Base-by-base conservation (phyloP, 495 filamentous ascomycete species). In the Podospora pseudocomata region DNA sequence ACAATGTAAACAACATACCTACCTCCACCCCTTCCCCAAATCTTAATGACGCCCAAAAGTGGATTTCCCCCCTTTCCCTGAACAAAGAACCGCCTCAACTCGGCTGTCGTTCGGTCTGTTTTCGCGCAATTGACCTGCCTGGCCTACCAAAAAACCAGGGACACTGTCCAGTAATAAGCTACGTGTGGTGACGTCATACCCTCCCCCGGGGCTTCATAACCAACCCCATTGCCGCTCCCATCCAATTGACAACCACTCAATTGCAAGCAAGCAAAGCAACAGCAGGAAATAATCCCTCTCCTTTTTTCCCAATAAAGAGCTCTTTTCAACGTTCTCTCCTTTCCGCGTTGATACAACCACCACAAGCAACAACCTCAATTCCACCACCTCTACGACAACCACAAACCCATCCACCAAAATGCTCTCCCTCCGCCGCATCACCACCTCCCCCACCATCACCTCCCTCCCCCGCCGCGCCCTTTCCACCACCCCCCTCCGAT, bases 381-480 rank as follows among this genome's bases (percentile, higher is more conserved):
- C 34, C 39, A 49, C 39, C 13, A 49, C 39, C 7, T 11, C 39
- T 11, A 49, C 7, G 2, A 16, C 39, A 6, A 49, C 13, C 39
- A 32, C 39, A 6, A 13, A 49, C 7, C 39, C 3, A 49, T 11
- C 39, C 39, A 11, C 9, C 13, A 49, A 49, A 11, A 49, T 49
- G 39, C 39, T 49, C 39, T 49, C 39, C 39, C 39, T 49, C 39
- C 39, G 39, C 39, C 39, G 39, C 39, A 3, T 49, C 39, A 16
- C 39, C 39, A 16, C 39, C 39, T 49, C 39, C 15, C 39, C 39
- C 39, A 11, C 39, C 7, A 3, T 23, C 28, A 44, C 61, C 34
- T 26, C 18, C 49, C 23, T 13, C 44, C 13, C n/a, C 32, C n/a
- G 60, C 11, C 58, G 70, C 19, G 55, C 72, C 13, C 39, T 76